Conservation (phyloP, 2,329 filamentous ascomycete species). For the Fusarium chlamydosporum region DNA sequence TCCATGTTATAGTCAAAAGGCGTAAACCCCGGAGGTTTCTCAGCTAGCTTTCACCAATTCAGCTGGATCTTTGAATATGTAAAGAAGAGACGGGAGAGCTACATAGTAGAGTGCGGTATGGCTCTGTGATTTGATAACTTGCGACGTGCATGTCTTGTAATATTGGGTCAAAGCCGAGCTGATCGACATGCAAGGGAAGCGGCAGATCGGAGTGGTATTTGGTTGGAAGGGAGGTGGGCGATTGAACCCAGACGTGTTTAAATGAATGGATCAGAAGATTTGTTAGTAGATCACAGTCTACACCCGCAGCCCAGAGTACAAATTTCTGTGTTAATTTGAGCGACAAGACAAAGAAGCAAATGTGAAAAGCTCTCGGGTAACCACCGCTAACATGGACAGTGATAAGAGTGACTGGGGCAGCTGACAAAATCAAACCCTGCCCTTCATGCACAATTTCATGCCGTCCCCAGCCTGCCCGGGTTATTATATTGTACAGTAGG, state of each 20-base stretch:
- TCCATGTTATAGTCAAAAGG: neutral
- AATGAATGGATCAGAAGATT: neutral
- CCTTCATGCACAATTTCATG: conserved; percentile 20
- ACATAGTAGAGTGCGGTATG: conserved; percentile 9
- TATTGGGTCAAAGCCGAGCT: conserved; percentile 23
- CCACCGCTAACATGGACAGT: too few species aligned
- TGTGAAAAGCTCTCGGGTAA: neutral
- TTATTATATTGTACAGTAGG: neutral
- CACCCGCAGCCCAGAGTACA: too few species aligned
- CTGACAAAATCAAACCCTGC: conserved; percentile 2
- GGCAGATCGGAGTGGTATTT: conserved; percentile 19
- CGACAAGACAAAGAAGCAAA: too few species aligned
- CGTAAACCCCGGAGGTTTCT: conserved; percentile 11
- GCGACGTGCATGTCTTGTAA: conserved; percentile 19
- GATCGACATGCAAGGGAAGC: conserved; percentile 42
- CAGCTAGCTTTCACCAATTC: conserved; percentile 11
- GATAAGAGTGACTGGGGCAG: neutral
- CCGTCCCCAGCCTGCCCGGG: conserved; percentile 3
- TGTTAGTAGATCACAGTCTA: neutral
- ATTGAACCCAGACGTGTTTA: neutral
- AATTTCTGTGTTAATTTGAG: too few species aligned
- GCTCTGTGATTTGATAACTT: conserved; percentile 35
- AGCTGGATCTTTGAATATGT: conserved; percentile 20
- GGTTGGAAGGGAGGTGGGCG: conserved; percentile 5
- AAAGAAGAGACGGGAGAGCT: conserved; percentile 5